Evolutionary conservation across 2,329 filamentous ascomycete genomes (phyloP), one percentile per base, ranked within the genome.

Genomic region (Septoria linicola): DNA sequence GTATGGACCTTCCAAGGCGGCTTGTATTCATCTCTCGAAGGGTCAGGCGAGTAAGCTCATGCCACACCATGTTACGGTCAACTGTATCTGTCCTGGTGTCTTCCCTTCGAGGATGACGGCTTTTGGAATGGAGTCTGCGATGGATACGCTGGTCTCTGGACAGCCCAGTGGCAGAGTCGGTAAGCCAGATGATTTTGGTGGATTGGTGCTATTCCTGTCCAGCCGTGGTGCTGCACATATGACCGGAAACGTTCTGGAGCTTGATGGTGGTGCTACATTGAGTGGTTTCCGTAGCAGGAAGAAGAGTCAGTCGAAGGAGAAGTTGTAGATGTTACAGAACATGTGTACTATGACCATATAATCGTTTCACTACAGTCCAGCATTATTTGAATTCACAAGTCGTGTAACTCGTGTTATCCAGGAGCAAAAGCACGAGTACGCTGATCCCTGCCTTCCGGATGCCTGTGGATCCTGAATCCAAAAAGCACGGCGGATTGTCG

Each of bases 41-140:
- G 72, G 80, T 69, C 71, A 82, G 19, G 76, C 79, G 0, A 70
- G 69, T 2, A 77, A 80, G 46, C 71, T 82, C 21, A 73, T 76
- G 37, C 71, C 74, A 20, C 67, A 71, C 14, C 77, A 80, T 59
- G 73, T 82, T 34, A 70, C 79, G 2, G 72, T 82, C 50, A 82
- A 83, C 59, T 73, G 70, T 42, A 79, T 83, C 58, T 78, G 79
- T 16, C 80, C 78, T 0, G 62, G 57, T 16, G 70, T 80, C 1
- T 82, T 82, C 58, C 78, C 79, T 1, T 74, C 70, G 32, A 74
- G 80, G 63, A 80, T 82, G 76, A 82, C 79, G 8, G 74, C 77
- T 11, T 68, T 57, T 19, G 66, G 66, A 1, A 66, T 82, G 39
- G 65, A 76, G 25, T 72, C 74, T 47, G 78, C 73, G 48, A 70